Percentiles rank a stretch among this genome's conserved stretches.
Conservation (phyloP, 208 protist species). For the Leishmania turanica region DNA sequence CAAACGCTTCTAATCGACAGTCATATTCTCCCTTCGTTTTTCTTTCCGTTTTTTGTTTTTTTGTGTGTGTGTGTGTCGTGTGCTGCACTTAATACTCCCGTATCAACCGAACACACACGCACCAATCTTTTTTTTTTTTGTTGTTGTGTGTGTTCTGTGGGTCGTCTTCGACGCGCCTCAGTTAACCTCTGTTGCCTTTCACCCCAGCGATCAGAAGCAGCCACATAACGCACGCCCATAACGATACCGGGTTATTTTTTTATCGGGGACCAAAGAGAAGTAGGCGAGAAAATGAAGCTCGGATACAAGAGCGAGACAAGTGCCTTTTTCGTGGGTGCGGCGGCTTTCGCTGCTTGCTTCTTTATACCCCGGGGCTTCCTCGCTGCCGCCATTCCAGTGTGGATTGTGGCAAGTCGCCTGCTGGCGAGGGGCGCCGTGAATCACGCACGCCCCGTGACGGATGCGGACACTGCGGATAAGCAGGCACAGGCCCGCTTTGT, state of each 20-base stretch:
- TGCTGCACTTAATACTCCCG: background rate
- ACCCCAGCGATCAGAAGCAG: background rate
- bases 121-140: background rate
- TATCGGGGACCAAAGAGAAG: background rate
- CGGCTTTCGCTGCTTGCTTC: background rate
- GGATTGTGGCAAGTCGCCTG: slow-evolving; percentile 45
- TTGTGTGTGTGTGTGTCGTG: too few species aligned
- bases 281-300: slow-evolving; percentile 29
- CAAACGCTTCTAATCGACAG: background rate
- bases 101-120: background rate
- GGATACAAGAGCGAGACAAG: slow-evolving; percentile 78
- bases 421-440: slow-evolving; percentile 60
- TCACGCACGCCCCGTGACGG: slow-evolving; percentile 37
- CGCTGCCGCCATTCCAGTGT: slow-evolving; percentile 27
- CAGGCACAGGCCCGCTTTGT: slow-evolving; percentile 34
- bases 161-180: too few species aligned
- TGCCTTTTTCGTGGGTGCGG: slow-evolving; percentile 11
- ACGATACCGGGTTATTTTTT: background rate
- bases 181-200: background rate
- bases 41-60: background rate
- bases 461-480: slow-evolving; percentile 21
- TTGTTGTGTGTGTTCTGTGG: background rate
- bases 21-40: background rate
- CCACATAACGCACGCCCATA: background rate
- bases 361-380: slow-evolving; percentile 2